phyloP scores from a whole-genome alignment of 495 filamentous ascomycete species.

The Podospora comata region DNA sequence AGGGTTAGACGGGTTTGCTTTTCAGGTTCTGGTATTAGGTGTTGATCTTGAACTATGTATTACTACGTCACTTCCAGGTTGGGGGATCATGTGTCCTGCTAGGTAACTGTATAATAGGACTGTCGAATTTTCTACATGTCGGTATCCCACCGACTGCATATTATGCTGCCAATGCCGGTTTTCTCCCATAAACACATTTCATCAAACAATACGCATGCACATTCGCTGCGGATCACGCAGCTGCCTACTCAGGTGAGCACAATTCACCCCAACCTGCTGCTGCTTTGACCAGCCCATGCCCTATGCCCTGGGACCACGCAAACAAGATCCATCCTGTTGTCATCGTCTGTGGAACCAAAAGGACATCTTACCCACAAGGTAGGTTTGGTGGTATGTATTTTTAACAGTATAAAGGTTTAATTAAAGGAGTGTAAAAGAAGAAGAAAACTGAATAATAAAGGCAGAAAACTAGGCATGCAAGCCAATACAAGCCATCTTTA shows the following conservation, averaged over 20 bases:
- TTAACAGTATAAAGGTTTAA: not conserved
- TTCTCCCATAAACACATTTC: constrained; percentile 30
- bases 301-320: constrained; percentile 13
- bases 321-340: constrained; percentile 14
- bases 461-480: not conserved
- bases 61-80: not conserved
- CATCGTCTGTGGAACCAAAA: too few relatives aligned
- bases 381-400: too few relatives aligned
- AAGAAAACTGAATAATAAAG: not conserved
- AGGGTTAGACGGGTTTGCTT: not conserved
- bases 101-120: not conserved
- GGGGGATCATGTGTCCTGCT: not conserved
- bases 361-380: too few relatives aligned
- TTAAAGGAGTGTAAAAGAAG: not conserved
- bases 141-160: too few relatives aligned
- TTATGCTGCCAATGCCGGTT: not conserved
- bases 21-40: too few relatives aligned
- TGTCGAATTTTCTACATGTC: too few relatives aligned
- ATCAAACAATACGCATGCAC: constrained; percentile 3
- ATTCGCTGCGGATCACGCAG: not conserved
- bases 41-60: not conserved
- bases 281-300: constrained; percentile 17
- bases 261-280: constrained; percentile 13
- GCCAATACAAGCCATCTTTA: not conserved
- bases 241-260: constrained; percentile 10